These are phyloP conservation scores for Mucor irregularis DNA, from an alignment of 371 early-diverging fungal genomes.

Conservation along the genomic window DNA sequence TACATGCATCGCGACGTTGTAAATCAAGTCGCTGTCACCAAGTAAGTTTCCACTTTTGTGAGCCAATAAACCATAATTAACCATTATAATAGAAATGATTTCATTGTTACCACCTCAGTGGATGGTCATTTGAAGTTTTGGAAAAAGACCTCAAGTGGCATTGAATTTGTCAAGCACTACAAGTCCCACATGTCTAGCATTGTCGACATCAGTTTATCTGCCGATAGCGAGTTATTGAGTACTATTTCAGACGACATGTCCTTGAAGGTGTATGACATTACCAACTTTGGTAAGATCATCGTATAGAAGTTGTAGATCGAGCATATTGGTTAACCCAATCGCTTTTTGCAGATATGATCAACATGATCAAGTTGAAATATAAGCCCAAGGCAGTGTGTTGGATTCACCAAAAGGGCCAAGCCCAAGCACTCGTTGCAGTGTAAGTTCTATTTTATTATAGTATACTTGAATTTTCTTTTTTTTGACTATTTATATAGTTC, in stretches of 20 bases:
- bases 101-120: constrained; percentile 89
- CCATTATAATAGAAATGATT: constrained; percentile 63
- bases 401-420: constrained; percentile 82
- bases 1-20: constrained; percentile 95
- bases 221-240: constrained; percentile 83
- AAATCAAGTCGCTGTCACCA: constrained; percentile 74
- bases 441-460: constrained; percentile 37
- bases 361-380: constrained; percentile 82
- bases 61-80: background rate
- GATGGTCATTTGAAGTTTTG: constrained; percentile 98
- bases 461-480: background rate
- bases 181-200: constrained; percentile 78
- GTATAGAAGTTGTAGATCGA: background rate
- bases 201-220: constrained; percentile 61
- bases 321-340: background rate
- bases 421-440: constrained; percentile 79
- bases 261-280: constrained; percentile 91
- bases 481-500: constrained; percentile 53
- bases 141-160: constrained; percentile 92
- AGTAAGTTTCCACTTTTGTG: constrained; percentile 34
- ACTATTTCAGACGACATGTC: constrained; percentile 84
- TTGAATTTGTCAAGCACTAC: constrained; percentile 97
- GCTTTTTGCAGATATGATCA: constrained; percentile 84
- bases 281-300: constrained; percentile 80
- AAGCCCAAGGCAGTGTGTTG: constrained; percentile 83